These are phyloP conservation scores for Metschnikowia cubensis DNA, from an alignment of 805 yeast genomes.

Conservation along the genomic window DNA sequence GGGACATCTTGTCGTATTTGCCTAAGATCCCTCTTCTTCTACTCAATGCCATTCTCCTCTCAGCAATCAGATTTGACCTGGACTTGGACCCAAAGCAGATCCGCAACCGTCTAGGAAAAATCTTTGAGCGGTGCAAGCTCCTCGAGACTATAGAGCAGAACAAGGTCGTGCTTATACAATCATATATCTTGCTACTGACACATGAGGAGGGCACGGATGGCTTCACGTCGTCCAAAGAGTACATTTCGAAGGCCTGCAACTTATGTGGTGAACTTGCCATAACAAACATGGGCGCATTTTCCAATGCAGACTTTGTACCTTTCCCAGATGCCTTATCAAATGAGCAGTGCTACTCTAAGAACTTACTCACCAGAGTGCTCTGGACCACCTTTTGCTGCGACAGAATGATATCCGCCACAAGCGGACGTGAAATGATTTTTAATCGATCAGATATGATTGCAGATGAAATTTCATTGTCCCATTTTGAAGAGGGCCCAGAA, in stretches of 20 bases:
- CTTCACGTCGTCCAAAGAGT: constrained; percentile 3
- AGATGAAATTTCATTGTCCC: background rate
- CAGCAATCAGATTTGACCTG: background rate
- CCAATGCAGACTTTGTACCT: background rate
- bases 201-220: constrained; percentile 5
- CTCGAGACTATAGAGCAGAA: constrained; percentile 4
- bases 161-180: constrained; percentile 4
- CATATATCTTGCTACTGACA: background rate
- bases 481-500: constrained; percentile 2
- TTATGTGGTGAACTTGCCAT: constrained; percentile 5
- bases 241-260: constrained; percentile 3
- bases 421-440: constrained; percentile 3
- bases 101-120: background rate
- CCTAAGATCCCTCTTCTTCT: background rate
- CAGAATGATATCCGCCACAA: constrained; percentile 2
- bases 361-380: background rate
- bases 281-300: background rate
- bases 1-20: background rate
- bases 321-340: background rate
- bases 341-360: background rate
- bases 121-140: constrained; percentile 1
- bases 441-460: constrained; percentile 2
- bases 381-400: constrained; percentile 6
- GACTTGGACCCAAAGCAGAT: background rate
- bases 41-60: background rate